These are phyloP conservation scores for Phytophthora syringae DNA, from an alignment of 352 stramenopile genomes.

Conservation along the genomic window DNA sequence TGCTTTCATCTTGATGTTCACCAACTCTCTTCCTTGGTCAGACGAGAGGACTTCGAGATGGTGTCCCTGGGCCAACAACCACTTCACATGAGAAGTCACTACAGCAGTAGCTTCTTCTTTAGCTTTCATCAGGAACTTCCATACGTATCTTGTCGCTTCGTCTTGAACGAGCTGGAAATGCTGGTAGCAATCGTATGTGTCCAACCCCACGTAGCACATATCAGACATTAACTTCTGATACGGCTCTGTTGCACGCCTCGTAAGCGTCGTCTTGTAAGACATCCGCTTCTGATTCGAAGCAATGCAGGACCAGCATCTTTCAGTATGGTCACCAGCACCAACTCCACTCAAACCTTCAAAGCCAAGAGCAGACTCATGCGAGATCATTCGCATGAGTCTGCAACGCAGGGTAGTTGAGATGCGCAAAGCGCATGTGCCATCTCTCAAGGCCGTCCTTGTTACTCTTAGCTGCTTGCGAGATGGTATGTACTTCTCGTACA, in stretches of 20 bases:
- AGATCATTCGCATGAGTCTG: slow-evolving; percentile 5
- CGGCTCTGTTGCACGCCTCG: neutral
- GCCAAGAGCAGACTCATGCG: neutral
- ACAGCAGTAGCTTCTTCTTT: slow-evolving; percentile 7
- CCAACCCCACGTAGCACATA: neutral
- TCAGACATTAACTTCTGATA: slow-evolving; percentile 18
- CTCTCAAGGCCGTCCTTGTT: neutral
- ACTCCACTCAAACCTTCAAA: neutral
- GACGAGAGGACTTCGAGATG: slow-evolving; percentile 3
- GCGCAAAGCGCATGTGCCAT: slow-evolving; percentile 18
- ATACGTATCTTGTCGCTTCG: slow-evolving; percentile 1
- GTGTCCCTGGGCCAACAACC: slow-evolving; percentile 5
- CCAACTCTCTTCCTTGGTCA: slow-evolving; percentile 6
- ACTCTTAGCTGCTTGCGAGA: neutral
- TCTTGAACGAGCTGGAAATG: slow-evolving; percentile 8
- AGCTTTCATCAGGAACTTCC: slow-evolving; percentile 1
- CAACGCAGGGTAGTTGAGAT: slow-evolving; percentile 10
- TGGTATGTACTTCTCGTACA: neutral
- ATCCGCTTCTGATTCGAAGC: slow-evolving; percentile 12
- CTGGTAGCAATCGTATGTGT: slow-evolving; percentile 6
- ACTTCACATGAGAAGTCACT: neutral
- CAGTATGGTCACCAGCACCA: neutral
- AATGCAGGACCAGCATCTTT: slow-evolving; percentile 16
- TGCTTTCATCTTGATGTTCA: slow-evolving; percentile 12
- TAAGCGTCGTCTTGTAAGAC: slow-evolving; percentile 10